phyloP scores from a whole-genome alignment of 139 green algal genomes.

The Deuterostichococcus epilithicus region DNA sequence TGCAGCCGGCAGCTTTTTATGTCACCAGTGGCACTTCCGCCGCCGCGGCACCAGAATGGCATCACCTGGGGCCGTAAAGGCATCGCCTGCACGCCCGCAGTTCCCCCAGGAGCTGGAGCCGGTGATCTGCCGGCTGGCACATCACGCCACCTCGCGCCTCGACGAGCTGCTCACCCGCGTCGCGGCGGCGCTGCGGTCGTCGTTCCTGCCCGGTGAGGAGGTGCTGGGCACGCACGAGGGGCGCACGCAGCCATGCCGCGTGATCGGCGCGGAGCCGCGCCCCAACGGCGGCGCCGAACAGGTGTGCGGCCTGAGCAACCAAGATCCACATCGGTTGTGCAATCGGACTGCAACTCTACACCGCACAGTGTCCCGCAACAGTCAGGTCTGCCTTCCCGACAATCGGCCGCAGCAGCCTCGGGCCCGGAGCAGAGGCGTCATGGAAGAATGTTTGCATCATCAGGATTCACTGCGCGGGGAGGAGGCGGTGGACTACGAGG shows the following conservation, averaged over 20 bases:
- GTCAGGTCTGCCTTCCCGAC: too few relatives aligned
- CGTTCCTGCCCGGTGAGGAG: conserved; percentile 27
- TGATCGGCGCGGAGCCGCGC: not conserved
- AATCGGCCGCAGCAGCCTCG: too few relatives aligned
- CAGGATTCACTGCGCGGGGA: too few relatives aligned
- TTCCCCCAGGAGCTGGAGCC: conserved; percentile 48
- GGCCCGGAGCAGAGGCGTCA: too few relatives aligned
- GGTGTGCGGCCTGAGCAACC: not conserved
- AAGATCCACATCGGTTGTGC: too few relatives aligned
- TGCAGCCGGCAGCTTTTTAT: not conserved
- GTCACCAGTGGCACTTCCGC: too few relatives aligned
- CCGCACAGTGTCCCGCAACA: too few relatives aligned
- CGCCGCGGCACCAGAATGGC: too few relatives aligned
- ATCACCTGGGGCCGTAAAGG: too few relatives aligned
- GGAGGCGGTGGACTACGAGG: conserved; percentile 23
- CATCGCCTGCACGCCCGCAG: too few relatives aligned
- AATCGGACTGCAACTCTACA: too few relatives aligned
- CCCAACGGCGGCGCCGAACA: not conserved
- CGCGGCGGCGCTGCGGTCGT: conserved; percentile 10
- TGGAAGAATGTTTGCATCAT: too few relatives aligned
- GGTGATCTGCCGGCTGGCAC: conserved; percentile 30
- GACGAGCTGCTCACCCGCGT: conserved; percentile 38
- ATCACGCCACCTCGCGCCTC: conserved; percentile 37
- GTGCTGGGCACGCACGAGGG: conserved; percentile 14
- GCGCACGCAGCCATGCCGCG: conserved; percentile 6